Evolutionary conservation across 192 early-diverging fungal species (phyloP), one percentile per base, ranked within the genome.

Genomic region (Phycomyces blakesleeanus): DNA sequence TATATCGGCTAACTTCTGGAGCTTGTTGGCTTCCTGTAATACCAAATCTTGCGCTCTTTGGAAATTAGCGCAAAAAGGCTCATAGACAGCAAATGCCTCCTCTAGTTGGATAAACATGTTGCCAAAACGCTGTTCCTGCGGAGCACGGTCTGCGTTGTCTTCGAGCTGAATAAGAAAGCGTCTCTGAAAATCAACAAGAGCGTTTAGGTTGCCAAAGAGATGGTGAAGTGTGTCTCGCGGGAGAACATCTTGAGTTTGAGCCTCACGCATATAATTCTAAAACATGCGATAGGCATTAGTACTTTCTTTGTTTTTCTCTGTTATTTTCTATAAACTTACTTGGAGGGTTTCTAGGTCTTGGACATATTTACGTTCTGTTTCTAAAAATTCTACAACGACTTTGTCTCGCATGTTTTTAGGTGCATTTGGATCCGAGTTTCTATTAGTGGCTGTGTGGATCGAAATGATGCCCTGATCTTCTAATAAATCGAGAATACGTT

Each of bases 41-140:
- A 84, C 86, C 7, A 91, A 73, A 58, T 91, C 88, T 51, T 86
- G 77, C 1, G 90, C 91, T 39, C 75, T 82, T 37, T 86, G 71
- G 73, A 92, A 96, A 82, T 98, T 98, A 38, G 92, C 91, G 69
- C 94, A 95, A 79, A 95, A 96, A 11, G 93, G 88, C 63, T 94
- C 85, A 72, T 99, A 99, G 6, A 95, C 88, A 22, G 83, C 81
- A 63, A 91, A 94, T 16, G 82, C 82, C 49, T 88, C 88, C 63
- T 89, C 88, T 78, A 89, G 87, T 71, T 84, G 77, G 21, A 91
- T 55, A 65, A 97, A 98, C 12, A 97, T 75, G 15, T 78, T 77
- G 15, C 97, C 97, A 80, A 98, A 89, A 26, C 90, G 81, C 75
- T 99, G 95, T 51, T 99, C 94, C 50, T 82, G 76, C 15, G 88